Evolutionary conservation across 2,329 filamentous ascomycete genomes (phyloP).

Genomic region (Pseudocercospora musae): DNA sequence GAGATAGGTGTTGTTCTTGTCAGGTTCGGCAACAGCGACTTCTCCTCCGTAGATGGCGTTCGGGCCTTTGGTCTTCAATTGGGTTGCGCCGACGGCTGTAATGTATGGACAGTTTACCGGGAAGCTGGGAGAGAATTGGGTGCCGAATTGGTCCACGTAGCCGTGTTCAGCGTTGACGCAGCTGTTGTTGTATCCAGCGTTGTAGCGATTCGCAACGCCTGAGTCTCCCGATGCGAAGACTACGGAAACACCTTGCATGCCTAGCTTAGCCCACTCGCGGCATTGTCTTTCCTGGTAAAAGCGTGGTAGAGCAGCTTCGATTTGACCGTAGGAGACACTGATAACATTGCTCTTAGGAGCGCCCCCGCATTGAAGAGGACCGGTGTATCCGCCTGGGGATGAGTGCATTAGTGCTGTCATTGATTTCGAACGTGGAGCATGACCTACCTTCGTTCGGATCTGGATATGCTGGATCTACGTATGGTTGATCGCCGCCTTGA

Average conservation of each 20-base stretch:
- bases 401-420: neutral
- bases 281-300: conserved; percentile 54
- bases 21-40: conserved; percentile 22
- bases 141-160: conserved; percentile 39
- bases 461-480: conserved; percentile 49
- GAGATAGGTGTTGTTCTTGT: conserved; percentile 41
- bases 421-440: conserved; percentile 13
- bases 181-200: conserved; percentile 18
- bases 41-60: conserved; percentile 24
- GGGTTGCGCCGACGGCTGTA: conserved; percentile 51
- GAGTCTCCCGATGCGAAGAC: conserved; percentile 52
- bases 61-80: conserved; percentile 11
- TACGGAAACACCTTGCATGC: conserved; percentile 48
- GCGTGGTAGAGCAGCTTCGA: conserved; percentile 39
- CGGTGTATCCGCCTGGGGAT: conserved; percentile 35
- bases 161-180: conserved; percentile 29
- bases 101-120: conserved; percentile 32
- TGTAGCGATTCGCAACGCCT: conserved; percentile 30
- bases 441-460: conserved; percentile 31
- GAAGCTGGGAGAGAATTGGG: conserved; percentile 44
- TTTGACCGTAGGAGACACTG: conserved; percentile 53
- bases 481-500: conserved; percentile 29
- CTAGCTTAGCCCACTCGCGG: conserved; percentile 54
- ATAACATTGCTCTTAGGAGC: conserved; percentile 52
- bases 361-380: conserved; percentile 46